Conservation (phyloP, 306 rosid genomes). For the Dicorynia guianensis region DNA sequence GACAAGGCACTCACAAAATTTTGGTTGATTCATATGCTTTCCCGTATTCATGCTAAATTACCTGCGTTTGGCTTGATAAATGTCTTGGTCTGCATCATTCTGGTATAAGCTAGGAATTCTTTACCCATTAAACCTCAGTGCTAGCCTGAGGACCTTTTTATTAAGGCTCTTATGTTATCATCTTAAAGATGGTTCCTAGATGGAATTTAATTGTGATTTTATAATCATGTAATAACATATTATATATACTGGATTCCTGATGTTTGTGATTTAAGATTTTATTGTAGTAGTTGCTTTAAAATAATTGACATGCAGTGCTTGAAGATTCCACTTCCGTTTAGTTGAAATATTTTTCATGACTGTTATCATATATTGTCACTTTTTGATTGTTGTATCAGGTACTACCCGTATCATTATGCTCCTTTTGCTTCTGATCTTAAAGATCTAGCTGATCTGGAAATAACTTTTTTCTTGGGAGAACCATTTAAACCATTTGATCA, state of each 20-base stretch:
- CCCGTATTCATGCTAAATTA: background rate
- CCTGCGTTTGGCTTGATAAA: background rate
- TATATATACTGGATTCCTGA: conserved; percentile 6
- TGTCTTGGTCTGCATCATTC: conserved; percentile 18
- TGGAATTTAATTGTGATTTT: conserved; percentile 1
- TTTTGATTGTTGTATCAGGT: conserved; percentile 66
- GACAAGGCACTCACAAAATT: background rate
- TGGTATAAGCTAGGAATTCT: background rate
- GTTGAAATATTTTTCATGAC: conserved; percentile 23
- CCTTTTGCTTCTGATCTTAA: conserved; percentile 98
- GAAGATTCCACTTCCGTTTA: conserved; percentile 4
- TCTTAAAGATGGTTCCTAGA: conserved; percentile 14
- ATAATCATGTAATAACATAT: background rate
- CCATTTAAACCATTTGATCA: conserved; percentile 98
- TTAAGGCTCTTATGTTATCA: background rate
- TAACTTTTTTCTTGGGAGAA: conserved; percentile 86
- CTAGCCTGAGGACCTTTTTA: conserved; percentile 5
- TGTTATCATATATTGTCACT: conserved; percentile 32
- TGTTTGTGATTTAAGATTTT: conserved; percentile 16
- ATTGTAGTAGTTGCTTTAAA: conserved; percentile 13
- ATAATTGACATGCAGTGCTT: conserved; percentile 3
- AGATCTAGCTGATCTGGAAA: conserved; percentile 81
- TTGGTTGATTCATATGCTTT: background rate
- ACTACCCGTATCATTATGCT: conserved; percentile 96
- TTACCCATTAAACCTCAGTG: background rate